These are phyloP conservation scores for Boletus huronensis DNA, from an alignment of 768 basidiomycete genomes.

Conservation along the genomic window DNA sequence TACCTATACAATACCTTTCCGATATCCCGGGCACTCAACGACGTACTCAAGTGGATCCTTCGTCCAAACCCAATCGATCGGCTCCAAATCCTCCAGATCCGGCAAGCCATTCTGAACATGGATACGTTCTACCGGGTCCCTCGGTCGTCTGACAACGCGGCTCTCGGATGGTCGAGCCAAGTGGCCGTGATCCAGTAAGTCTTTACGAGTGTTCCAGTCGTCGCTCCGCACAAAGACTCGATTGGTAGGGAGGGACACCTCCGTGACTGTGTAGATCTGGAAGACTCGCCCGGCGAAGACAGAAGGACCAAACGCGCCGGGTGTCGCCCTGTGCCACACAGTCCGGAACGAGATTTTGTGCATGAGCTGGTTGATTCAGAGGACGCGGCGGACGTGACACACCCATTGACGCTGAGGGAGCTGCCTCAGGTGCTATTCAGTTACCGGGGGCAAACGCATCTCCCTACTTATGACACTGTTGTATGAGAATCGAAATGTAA, in stretches of 20 bases:
- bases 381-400: background rate
- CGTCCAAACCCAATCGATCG: constrained; percentile 13
- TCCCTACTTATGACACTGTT: too few species aligned
- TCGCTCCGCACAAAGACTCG: background rate
- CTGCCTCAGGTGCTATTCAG: background rate
- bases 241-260: background rate
- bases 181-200: background rate
- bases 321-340: background rate
- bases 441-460: too few species aligned
- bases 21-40: constrained; percentile 14
- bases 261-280: background rate
- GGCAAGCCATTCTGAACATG: constrained; percentile 13
- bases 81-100: constrained; percentile 17
- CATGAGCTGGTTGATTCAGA: background rate
- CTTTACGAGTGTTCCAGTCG: too few species aligned
- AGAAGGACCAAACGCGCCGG: background rate
- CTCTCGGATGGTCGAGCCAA: background rate
- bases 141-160: background rate
- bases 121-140: constrained; percentile 14
- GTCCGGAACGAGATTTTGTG: background rate
- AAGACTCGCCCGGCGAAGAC: background rate
- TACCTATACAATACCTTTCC: constrained; percentile 12
- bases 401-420: background rate
- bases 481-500: too few species aligned
- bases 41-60: constrained; percentile 18